These are phyloP conservation scores for Asterophora lycoperdoides DNA, from an alignment of 768 basidiomycete species.

Conservation along the genomic window DNA sequence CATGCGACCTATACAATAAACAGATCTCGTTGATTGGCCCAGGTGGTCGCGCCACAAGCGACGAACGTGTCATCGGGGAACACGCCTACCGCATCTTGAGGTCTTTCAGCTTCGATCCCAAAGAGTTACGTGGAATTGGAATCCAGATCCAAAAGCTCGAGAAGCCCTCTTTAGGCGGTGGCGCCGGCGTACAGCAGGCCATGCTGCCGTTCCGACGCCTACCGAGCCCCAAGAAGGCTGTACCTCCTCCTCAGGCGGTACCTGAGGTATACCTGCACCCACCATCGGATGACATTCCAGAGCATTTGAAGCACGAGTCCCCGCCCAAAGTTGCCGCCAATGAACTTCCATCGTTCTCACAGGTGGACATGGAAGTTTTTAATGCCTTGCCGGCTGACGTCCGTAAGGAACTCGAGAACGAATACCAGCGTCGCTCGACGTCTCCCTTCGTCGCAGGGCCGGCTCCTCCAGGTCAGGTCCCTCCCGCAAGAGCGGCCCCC, in stretches of 20 bases:
- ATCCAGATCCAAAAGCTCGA: constrained; percentile 91
- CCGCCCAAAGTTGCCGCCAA: constrained; percentile 22
- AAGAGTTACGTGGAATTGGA: constrained; percentile 87
- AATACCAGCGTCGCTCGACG: constrained; percentile 58
- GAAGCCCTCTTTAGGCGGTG: constrained; percentile 29
- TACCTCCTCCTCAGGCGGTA: constrained; percentile 4
- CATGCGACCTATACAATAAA: constrained; percentile 78
- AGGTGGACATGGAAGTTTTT: constrained; percentile 68
- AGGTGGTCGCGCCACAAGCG: constrained; percentile 68
- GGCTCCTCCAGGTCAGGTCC: constrained; percentile 8
- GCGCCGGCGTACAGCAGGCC: constrained; percentile 41
- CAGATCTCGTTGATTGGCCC: constrained; percentile 56
- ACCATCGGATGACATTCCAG: constrained; percentile 12
- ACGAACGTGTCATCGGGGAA: constrained; percentile 65
- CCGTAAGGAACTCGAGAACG: constrained; percentile 61
- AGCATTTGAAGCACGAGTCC: constrained; percentile 4
- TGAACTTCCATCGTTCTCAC: constrained; percentile 68
- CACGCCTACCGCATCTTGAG: constrained; percentile 74
- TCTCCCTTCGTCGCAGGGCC: constrained; percentile 37
- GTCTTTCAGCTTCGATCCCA: constrained; percentile 73
- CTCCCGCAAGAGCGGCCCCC: constrained; percentile 8
- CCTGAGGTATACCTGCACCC: constrained; percentile 18
- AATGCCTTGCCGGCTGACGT: constrained; percentile 68
- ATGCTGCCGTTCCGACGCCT: constrained; percentile 50
- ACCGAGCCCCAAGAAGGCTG: constrained; percentile 14